Base-by-base conservation (phyloP, 441 rosid species). In the Kokia cookei region DNA sequence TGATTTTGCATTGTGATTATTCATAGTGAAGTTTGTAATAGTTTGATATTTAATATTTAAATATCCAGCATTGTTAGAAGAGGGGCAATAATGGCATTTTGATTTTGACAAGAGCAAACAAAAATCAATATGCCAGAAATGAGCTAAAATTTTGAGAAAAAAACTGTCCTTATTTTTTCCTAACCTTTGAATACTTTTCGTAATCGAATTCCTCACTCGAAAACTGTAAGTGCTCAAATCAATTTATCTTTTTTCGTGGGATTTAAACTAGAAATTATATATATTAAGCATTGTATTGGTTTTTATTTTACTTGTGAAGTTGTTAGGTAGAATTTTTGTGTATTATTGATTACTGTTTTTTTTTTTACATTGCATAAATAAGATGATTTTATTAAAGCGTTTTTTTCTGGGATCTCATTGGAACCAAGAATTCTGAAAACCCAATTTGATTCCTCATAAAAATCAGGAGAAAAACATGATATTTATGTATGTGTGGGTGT, bases 371-470 rank as follows among this genome's bases (percentile, higher is more conserved):
- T 79, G 76, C 51, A 12, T 79, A n/a, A 27, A 14, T 53, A 2
- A 55, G 60, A 54, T 55, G 54, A 65, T 73, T 47, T 2, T 22
- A 13, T 13, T 1, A 17, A 32, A 4, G 61, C n/a, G 24, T 8
- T 59, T 68, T 5, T 13, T 3, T 67, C 71, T 42, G 32, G 17
- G n/a, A 35, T 45, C 40, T 29, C 42, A n/a, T 45, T 32, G 7
- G 10, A 66, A 74, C 58, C 5, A 17, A 63, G 47, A 64, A 27
- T 73, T 53, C 10, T 2, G 7, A 22, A 9, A 57, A 40, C 62
- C 60, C 19, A 69, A 73, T 60, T 69, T 65, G 79, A 42, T 63
- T 69, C 50, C 43, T 12, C 54, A 8, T 72, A 62, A 69, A 69
- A 32, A 6, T 58, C 2, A 0, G 70, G 42, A 35, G 55, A 60